Base-by-base conservation (phyloP, 2,329 filamentous ascomycete species). In the Gyromitra esculenta region DNA sequence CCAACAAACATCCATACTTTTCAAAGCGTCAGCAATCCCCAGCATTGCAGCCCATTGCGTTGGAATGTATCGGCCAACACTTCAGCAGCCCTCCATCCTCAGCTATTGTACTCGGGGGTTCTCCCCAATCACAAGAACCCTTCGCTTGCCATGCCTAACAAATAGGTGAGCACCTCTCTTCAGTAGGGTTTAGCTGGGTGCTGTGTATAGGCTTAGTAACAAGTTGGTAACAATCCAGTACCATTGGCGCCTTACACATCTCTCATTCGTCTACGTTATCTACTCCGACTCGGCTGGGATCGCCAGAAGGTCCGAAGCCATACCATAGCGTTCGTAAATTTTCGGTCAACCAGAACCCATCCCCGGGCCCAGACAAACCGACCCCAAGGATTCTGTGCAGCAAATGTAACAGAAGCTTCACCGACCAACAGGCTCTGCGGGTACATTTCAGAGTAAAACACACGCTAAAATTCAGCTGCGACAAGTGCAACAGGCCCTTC, bases 51-150 rank as follows among this genome's bases (percentile, higher is more conserved):
- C 15, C n/a, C n/a, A n/a, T 7, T 1, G 5, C 18, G 41, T 13
- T 25, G 4, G 6, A 6, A 67, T 67, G 50, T 67, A 56, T 7
- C 37, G 37, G 35, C 64, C 18, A 43, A 56, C 15, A 60, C 21
- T 43, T 3, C 57, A 21, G 11, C 52, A 56, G 35, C 13, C 37
- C 64, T 43, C 21, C 13, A 56, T 35, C 50, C 13, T 45, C 37
- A 37, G 37, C 35, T 11, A n/a, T 15, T 57, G 21, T 13, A 7
- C 50, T 31, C 35, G 64, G 21, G 25, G n/a, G 35, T 18, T 56
- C 13, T 41, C 39, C 9, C 35, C 37, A 6, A 18, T n/a, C 13
- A 11, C 37, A 41, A 35, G 37, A 18, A 15, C n/a, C 1, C 15
- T 9, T 41, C 57, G 57, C 5, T 25, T 43, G 37, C 37, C 37